phyloP scores from a whole-genome alignment of 2,329 filamentous ascomycete species.

The Xylariaceae sp. region DNA sequence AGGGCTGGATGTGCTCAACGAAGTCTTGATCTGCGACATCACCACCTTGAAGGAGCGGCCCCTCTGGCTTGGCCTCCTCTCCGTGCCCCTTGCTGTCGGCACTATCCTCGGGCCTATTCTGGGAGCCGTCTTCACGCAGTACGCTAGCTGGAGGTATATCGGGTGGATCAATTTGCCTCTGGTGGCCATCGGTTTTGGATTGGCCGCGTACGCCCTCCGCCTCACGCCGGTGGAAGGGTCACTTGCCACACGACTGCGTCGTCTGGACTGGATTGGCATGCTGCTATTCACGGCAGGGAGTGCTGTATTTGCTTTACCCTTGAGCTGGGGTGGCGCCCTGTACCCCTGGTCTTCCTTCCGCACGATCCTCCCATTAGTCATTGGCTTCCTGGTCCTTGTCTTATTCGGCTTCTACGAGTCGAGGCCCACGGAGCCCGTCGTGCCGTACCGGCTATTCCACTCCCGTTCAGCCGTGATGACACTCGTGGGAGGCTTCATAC shows the following conservation, averaged over 20 bases:
- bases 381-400: constrained; percentile 30
- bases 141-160: constrained; percentile 31
- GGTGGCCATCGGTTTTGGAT: constrained; percentile 13
- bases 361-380: constrained; percentile 33
- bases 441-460: constrained; percentile 34
- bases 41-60: constrained; percentile 33
- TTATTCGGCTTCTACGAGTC: constrained; percentile 33
- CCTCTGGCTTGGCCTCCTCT: constrained; percentile 28
- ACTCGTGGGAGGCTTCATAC: constrained; percentile 28
- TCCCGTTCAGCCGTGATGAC: constrained; percentile 25
- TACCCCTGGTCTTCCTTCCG: constrained; percentile 35
- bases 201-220: constrained; percentile 23
- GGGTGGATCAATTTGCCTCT: constrained; percentile 34
- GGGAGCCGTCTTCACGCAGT: constrained; percentile 29
- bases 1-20: constrained; percentile 31
- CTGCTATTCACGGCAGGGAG: constrained; percentile 26
- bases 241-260: constrained; percentile 17
- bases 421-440: constrained; percentile 28
- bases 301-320: constrained; percentile 29
- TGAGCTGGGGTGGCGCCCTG: constrained; percentile 35
- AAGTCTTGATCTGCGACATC: constrained; percentile 35
- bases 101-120: constrained; percentile 31
- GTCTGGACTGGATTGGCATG: constrained; percentile 35
- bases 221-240: constrained; percentile 21
- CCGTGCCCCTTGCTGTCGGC: constrained; percentile 29